Evolutionary conservation across 352 stramenopile species (phyloP).

Genomic region (Pythium diclinum): DNA sequence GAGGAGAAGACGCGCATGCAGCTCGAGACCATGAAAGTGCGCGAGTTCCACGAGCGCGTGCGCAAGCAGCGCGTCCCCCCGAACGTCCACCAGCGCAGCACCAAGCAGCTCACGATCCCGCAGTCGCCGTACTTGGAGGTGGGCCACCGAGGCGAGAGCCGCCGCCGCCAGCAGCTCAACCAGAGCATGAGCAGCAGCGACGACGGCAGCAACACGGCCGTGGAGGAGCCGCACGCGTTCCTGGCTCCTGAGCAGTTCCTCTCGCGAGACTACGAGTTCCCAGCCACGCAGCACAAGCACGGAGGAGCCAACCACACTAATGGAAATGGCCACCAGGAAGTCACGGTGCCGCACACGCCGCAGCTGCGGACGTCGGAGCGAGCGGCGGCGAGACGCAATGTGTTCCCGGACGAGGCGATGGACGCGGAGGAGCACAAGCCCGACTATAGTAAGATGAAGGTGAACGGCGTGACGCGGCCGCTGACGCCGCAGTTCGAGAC

Average conservation of each 20-base stretch:
- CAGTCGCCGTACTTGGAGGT: slow-evolving; percentile 65
- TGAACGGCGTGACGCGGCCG: slow-evolving; percentile 36
- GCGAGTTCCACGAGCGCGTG: slow-evolving; percentile 73
- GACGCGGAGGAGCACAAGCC: slow-evolving; percentile 4
- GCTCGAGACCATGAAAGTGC: slow-evolving; percentile 68
- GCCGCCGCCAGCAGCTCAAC: slow-evolving; percentile 26
- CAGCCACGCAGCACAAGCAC: slow-evolving; percentile 2
- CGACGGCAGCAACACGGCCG: not conserved
- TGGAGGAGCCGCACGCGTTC: slow-evolving; percentile 18
- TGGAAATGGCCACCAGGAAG: slow-evolving; percentile 2
- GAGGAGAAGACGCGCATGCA: slow-evolving; percentile 65
- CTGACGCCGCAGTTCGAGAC: slow-evolving; percentile 70
- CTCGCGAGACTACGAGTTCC: slow-evolving; percentile 32
- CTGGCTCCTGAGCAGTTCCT: slow-evolving; percentile 32
- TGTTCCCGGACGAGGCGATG: slow-evolving; percentile 17
- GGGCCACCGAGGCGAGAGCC: slow-evolving; percentile 37
- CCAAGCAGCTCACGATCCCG: slow-evolving; percentile 77
- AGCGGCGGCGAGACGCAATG: slow-evolving; percentile 20
- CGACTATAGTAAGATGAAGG: slow-evolving; percentile 30
- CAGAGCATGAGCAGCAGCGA: slow-evolving; percentile 23
- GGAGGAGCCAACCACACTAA: not conserved
- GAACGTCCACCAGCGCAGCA: slow-evolving; percentile 76
- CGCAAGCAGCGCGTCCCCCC: slow-evolving; percentile 58
- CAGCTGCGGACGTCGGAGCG: slow-evolving; percentile 29
- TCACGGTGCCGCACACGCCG: slow-evolving; percentile 31